These are phyloP conservation scores for Brasilioporus rufonigricans DNA, from an alignment of 768 basidiomycete genomes.

Conservation along the genomic window DNA sequence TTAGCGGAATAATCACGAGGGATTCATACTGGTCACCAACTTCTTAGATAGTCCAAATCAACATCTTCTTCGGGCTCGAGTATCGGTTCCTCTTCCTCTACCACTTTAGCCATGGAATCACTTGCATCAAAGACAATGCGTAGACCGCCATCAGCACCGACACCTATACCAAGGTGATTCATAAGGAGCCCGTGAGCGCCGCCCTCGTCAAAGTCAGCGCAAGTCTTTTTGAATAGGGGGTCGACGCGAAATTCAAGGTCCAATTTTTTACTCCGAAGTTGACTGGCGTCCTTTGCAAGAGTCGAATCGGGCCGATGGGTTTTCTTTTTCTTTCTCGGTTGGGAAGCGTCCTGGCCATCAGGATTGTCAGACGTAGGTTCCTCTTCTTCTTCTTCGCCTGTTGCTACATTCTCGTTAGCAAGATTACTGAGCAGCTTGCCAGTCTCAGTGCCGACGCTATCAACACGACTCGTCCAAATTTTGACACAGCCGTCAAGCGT, in stretches of 20 bases:
- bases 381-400: slow-evolving; percentile 54
- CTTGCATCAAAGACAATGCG: slow-evolving; percentile 96
- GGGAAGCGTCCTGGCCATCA: slow-evolving; percentile 63
- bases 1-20: slow-evolving; percentile 2
- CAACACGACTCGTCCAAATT: slow-evolving; percentile 98
- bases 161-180: slow-evolving; percentile 86
- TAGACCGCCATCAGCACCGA: slow-evolving; percentile 77
- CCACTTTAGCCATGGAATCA: slow-evolving; percentile 78
- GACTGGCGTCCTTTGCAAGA: slow-evolving; percentile 80
- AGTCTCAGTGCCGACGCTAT: slow-evolving; percentile 94
- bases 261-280: slow-evolving; percentile 86
- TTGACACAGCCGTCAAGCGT: slow-evolving; percentile 99
- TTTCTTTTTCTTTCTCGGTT: slow-evolving; percentile 59
- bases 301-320: slow-evolving; percentile 74
- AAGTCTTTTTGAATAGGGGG: slow-evolving; percentile 96
- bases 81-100: slow-evolving; percentile 63
- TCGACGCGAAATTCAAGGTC: slow-evolving; percentile 97
- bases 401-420: slow-evolving; percentile 57
- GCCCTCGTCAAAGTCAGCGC: slow-evolving; percentile 97
- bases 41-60: slow-evolving; percentile 59
- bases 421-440: slow-evolving; percentile 93
- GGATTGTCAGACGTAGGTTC: slow-evolving; percentile 58
- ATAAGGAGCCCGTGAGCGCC: slow-evolving; percentile 94
- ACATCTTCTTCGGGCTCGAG: slow-evolving; percentile 70
- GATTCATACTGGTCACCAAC: slow-evolving; percentile 37